Evolutionary conservation across 441 rosid genomes (phyloP).

Genomic region (Erysimum pusillum): DNA sequence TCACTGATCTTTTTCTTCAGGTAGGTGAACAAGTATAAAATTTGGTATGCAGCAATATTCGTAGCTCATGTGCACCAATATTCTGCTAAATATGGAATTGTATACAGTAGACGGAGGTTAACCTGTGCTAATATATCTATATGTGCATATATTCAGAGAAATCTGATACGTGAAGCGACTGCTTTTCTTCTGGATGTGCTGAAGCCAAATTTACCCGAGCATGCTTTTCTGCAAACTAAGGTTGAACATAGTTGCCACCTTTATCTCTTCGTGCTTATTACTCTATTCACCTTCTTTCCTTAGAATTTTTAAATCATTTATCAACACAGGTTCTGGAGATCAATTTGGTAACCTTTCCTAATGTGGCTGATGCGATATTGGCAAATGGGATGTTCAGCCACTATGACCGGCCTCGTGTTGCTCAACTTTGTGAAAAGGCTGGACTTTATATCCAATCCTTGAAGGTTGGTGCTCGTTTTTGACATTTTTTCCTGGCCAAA

Average conservation of each 20-base stretch:
- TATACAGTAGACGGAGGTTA: constrained; percentile 9
- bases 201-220: constrained; percentile 97
- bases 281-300: constrained; percentile 25
- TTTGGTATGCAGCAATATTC: constrained; percentile 10
- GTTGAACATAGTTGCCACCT: constrained; percentile 49
- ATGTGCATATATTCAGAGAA: constrained; percentile 66
- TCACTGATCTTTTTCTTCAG: constrained; percentile 99
- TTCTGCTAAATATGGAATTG: constrained; percentile 1
- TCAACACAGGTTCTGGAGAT: constrained; percentile 86
- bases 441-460: constrained; percentile 90
- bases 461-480: constrained; percentile 63
- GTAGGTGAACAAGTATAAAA: constrained; percentile 46
- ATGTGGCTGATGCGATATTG: constrained; percentile 97
- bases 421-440: constrained; percentile 98
- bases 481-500: constrained; percentile 3
- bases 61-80: neutral
- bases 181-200: constrained; percentile 97
- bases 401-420: constrained; percentile 96
- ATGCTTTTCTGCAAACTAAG: constrained; percentile 96
- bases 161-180: constrained; percentile 97
- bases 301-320: constrained; percentile 36
- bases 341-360: constrained; percentile 97
- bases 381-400: constrained; percentile 98
- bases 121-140: constrained; percentile 20
- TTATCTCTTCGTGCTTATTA: constrained; percentile 25